Conservation (phyloP, 306 rosid genomes). For the Vigna reflexopilosa region DNA sequence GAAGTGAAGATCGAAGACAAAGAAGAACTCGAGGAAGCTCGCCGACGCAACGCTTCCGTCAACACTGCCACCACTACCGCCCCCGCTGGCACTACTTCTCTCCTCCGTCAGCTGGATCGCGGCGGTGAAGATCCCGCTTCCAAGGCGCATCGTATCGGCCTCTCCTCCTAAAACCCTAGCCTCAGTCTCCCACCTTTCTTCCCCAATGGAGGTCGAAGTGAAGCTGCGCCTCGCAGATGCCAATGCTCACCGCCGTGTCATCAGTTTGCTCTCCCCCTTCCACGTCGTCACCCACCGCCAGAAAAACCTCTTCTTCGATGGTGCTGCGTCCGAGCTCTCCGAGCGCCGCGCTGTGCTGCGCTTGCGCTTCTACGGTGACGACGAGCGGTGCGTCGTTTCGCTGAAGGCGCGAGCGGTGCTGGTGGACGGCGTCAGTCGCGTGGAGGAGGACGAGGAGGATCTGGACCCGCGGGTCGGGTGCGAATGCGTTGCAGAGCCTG, state of each 20-base stretch:
- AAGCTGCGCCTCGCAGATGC: constrained; percentile 74
- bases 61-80: constrained; percentile 30
- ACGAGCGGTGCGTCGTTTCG: constrained; percentile 67
- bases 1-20: constrained; percentile 81
- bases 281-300: constrained; percentile 70
- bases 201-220: constrained; percentile 63
- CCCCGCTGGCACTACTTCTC: constrained; percentile 54
- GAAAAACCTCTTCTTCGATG: constrained; percentile 87
- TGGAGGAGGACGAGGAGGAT: constrained; percentile 92
- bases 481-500: constrained; percentile 70
- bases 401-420: constrained; percentile 80
- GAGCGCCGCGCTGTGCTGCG: constrained; percentile 71
- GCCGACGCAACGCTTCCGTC: constrained; percentile 57
- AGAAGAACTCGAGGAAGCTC: constrained; percentile 84
- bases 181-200: constrained; percentile 8
- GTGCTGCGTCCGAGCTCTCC: constrained; percentile 69
- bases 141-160: constrained; percentile 59
- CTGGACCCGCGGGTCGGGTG: constrained; percentile 62
- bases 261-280: constrained; percentile 60
- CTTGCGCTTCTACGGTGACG: constrained; percentile 70
- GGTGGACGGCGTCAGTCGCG: constrained; percentile 83
- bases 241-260: constrained; percentile 56
- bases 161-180: constrained; percentile 40
- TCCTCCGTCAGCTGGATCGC: constrained; percentile 75
- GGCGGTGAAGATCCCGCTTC: constrained; percentile 57